Percentiles rank a stretch among this genome's conserved stretches.
Conservation (phyloP, 75 land plant species). For the Sequoia sempervirens region DNA sequence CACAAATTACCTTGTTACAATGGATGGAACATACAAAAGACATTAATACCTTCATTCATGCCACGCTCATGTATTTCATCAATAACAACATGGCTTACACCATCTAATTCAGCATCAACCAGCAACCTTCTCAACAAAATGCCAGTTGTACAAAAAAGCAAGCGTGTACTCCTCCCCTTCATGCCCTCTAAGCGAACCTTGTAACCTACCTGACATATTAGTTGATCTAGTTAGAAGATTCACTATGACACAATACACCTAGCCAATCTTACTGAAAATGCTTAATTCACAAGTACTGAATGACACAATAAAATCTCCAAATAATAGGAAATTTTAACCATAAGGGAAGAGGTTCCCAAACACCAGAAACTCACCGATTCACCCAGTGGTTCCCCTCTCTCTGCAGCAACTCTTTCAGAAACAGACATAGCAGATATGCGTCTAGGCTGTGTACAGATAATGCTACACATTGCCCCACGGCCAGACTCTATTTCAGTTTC, state of each 20-base stretch:
- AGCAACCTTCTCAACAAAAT: constrained; percentile 31
- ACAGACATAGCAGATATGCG: constrained; percentile 35
- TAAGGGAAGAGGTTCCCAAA: constrained; percentile 5
- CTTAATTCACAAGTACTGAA: not conserved
- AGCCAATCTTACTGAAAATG: not conserved
- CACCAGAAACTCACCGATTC: constrained; percentile 24
- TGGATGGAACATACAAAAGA: not conserved
- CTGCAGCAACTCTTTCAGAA: constrained; percentile 33
- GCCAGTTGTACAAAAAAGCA: constrained; percentile 42
- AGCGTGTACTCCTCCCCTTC: constrained; percentile 23
- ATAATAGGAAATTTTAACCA: not conserved
- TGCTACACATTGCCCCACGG: constrained; percentile 24
- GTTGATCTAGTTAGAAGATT: not conserved
- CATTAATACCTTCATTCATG: constrained; percentile 44
- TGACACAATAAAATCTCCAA: not conserved
- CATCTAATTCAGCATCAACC: constrained; percentile 20
- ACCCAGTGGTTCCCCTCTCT: constrained; percentile 31
- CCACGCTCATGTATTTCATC: constrained; percentile 57
- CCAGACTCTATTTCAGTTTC: constrained; percentile 27
- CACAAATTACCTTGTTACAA: not conserved
- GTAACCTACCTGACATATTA: constrained; percentile 29
- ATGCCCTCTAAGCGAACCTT: constrained; percentile 32
- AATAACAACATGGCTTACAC: constrained; percentile 35
- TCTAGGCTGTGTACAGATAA: constrained; percentile 39
- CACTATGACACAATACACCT: not conserved